Conservation (phyloP, 1,284 basidiomycete species). For the Rhodofomes roseus region DNA sequence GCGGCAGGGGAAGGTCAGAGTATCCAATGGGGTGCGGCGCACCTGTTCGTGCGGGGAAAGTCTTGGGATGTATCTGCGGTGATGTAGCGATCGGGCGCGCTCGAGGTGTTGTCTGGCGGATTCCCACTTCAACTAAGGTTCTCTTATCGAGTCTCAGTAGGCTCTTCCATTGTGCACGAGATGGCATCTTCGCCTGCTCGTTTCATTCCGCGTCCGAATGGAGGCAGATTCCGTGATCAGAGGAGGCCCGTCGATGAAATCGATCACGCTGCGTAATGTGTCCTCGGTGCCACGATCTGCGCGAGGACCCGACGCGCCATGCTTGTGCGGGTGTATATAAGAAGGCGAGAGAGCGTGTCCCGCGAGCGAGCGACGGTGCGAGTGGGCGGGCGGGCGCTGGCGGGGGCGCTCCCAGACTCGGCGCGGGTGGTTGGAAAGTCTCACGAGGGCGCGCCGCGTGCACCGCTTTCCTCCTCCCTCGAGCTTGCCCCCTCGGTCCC, state of each 20-base stretch:
- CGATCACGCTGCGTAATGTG: conserved; percentile 27
- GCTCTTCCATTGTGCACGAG: conserved; percentile 2
- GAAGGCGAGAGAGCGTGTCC: background rate
- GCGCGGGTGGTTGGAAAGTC: conserved; percentile 5
- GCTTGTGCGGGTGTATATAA: background rate
- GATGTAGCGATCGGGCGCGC: conserved; percentile 3
- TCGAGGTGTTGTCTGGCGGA: background rate
- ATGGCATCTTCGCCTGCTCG: conserved; percentile 9
- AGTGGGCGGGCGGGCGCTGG: conserved; percentile 6
- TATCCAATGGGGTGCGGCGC: conserved; percentile 2
- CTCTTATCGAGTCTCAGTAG: conserved; percentile 5
- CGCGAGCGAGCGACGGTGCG: no score
- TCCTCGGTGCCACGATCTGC: conserved; percentile 26
- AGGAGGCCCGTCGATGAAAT: conserved; percentile 24
- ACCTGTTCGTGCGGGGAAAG: background rate
- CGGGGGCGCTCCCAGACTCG: conserved; percentile 2
- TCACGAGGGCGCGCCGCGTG: conserved; percentile 8
- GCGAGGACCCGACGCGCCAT: conserved; percentile 14
- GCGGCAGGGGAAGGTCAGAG: conserved; percentile 2
- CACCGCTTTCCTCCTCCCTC: conserved; percentile 9
- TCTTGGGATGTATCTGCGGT: conserved; percentile 5
- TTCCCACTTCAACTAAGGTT: conserved; percentile 10
- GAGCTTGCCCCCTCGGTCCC: conserved; percentile 3
- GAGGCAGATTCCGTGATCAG: conserved; percentile 24
- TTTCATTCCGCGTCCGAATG: conserved; percentile 22